Evolutionary conservation across 2,329 filamentous ascomycete genomes (phyloP).

Genomic region (Pseudogymnoascus sp.): DNA sequence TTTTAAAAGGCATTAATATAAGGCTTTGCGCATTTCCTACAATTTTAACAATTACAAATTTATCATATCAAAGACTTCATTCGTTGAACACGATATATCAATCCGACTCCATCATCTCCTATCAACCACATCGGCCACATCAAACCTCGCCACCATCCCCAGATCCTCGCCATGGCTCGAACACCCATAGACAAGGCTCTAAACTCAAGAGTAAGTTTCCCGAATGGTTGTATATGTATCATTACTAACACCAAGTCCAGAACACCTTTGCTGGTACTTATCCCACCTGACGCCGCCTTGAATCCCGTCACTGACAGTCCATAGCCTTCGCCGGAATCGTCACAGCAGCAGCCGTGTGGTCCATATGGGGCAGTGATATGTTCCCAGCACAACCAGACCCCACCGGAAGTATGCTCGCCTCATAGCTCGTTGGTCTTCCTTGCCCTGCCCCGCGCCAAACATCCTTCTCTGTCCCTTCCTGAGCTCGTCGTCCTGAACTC

Average conservation of each 20-base stretch:
- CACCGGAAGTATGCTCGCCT: conserved; percentile 55
- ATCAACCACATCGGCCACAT: neutral
- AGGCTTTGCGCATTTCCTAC: neutral
- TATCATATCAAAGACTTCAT: neutral
- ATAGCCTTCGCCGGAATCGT: conserved; percentile 74
- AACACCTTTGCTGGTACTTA: conserved; percentile 60
- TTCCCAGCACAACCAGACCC: conserved; percentile 72
- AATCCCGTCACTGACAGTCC: conserved; percentile 13
- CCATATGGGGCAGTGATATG: conserved; percentile 78
- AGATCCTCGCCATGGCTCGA: conserved; percentile 39
- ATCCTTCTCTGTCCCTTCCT: too few species aligned
- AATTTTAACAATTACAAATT: neutral
- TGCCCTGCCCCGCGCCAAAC: neutral
- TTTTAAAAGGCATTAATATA: neutral
- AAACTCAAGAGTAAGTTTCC: conserved; percentile 55
- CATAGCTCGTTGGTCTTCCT: conserved; percentile 5
- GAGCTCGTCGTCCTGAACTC: too few species aligned
- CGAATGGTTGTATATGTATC: neutral
- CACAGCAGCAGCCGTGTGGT: conserved; percentile 72
- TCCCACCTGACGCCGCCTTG: neutral
- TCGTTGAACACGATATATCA: neutral
- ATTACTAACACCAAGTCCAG: conserved; percentile 33
- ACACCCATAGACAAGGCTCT: conserved; percentile 62
- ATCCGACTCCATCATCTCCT: neutral
- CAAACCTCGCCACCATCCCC: conserved; percentile 1